A percentile compares a stretch with the other conserved stretches of the same genome.
Conservation (phyloP, 2,329 filamentous ascomycete species). For the Aspergillus persii region DNA sequence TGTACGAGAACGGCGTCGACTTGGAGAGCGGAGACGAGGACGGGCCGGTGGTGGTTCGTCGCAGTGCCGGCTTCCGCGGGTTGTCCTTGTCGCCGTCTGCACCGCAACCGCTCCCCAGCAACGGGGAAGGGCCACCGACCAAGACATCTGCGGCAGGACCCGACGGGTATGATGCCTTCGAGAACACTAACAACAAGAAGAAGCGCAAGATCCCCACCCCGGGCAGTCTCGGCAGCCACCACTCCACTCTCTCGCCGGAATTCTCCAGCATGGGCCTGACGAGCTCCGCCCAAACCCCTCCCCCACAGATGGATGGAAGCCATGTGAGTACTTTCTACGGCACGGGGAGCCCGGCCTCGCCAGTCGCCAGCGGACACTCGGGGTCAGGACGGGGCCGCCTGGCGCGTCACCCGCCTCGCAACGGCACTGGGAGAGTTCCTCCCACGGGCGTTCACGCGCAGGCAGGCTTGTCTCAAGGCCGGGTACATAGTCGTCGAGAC, state of each 20-base stretch:
- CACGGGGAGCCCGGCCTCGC: slow-evolving; percentile 53
- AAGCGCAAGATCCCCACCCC: slow-evolving; percentile 96
- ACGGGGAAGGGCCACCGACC: slow-evolving; percentile 26
- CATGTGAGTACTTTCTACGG: slow-evolving; percentile 56
- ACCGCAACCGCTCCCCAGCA: slow-evolving; percentile 27
- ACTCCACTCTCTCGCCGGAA: slow-evolving; percentile 60
- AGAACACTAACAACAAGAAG: slow-evolving; percentile 99
- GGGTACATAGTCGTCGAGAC: slow-evolving; percentile 49
- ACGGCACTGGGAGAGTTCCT: slow-evolving; percentile 60
- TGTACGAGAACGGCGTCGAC: slow-evolving; percentile 56
- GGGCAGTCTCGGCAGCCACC: slow-evolving; percentile 63
- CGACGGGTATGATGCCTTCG: slow-evolving; percentile 94
- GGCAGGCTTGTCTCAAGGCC: slow-evolving; percentile 53
- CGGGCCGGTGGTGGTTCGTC: slow-evolving; percentile 41
- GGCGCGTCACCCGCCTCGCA: slow-evolving; percentile 54
- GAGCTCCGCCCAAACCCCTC: slow-evolving; percentile 45
- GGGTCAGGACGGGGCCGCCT: slow-evolving; percentile 82
- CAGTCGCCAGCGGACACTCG: slow-evolving; percentile 68
- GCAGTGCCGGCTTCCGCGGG: slow-evolving; percentile 41
- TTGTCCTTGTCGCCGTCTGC: slow-evolving; percentile 34
- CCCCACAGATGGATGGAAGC: slow-evolving; percentile 45
- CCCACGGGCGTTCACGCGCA: slow-evolving; percentile 61
- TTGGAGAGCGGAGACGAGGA: slow-evolving; percentile 64
- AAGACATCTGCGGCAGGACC: slow-evolving; percentile 68
- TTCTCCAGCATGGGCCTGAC: slow-evolving; percentile 63